Percentiles rank a stretch among this genome's conserved stretches.
Conservation (phyloP, 179 eudicot genomes). For the Drosera spatulata region DNA sequence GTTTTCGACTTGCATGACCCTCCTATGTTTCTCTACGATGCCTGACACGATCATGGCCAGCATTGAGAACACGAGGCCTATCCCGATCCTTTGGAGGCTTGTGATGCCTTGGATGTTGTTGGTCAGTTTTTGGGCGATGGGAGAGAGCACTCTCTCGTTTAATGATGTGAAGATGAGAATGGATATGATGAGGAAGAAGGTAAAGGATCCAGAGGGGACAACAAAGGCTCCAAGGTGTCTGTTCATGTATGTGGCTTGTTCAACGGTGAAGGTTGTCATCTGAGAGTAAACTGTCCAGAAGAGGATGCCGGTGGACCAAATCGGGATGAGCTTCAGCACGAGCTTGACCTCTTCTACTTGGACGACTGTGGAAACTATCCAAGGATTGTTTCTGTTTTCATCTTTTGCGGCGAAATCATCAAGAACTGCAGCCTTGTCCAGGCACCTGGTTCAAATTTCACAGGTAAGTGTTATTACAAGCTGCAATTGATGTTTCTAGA, state of each 20-base stretch:
- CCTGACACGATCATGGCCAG: conserved; percentile 71
- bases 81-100: conserved; percentile 74
- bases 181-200: conserved; percentile 71
- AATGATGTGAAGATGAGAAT: conserved; percentile 76
- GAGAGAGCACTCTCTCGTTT: conserved; percentile 60
- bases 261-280: conserved; percentile 93
- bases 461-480: too few species aligned
- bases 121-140: conserved; percentile 64
- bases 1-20: conserved; percentile 16
- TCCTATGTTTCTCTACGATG: conserved; percentile 50
- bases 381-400: too few species aligned
- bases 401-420: too few species aligned
- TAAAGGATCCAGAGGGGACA: conserved; percentile 79
- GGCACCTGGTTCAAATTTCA: too few species aligned
- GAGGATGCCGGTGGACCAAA: conserved; percentile 54
- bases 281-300: conserved; percentile 68
- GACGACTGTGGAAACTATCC: too few species aligned
- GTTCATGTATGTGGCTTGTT: conserved; percentile 96
- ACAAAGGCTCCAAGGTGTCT: conserved; percentile 49
- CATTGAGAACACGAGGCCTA: conserved; percentile 62
- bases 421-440: too few species aligned
- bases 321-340: conserved; percentile 36
- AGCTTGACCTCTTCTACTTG: too few species aligned
- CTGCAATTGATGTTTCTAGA: too few species aligned
- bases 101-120: conserved; percentile 52